Evolutionary conservation across 2,329 filamentous ascomycete species (phyloP), one percentile per base, ranked within the genome.

Genomic region (Thyridium curvatum): DNA sequence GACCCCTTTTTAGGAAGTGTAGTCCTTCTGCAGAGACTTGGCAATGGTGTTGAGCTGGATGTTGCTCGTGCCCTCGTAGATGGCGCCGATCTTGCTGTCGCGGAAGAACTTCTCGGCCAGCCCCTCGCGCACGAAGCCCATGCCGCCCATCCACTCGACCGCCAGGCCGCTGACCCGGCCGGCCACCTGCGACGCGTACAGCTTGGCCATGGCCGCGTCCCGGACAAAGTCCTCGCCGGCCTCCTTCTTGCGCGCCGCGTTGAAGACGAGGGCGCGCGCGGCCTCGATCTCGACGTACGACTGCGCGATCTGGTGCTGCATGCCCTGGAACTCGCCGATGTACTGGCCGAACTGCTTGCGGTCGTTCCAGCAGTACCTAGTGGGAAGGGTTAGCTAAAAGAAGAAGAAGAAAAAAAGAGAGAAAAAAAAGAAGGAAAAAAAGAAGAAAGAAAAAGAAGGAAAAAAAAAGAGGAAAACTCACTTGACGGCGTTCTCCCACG

Each of bases 141-240:
- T 97, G 45, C 93, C 93, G 35, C 93, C 93, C 91, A 97, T 97
- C 93, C 93, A 98, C 68, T 98, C 93, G 18, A 98, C 80, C 0
- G 91, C 93, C 35, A 85, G 75, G 7, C 90, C 82, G 40, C 84
- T 85, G 15, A 98, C 91, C 39, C 79, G 81, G 15, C 86, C 86
- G 0, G 93, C 93, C 26, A 98, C 88, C 66, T 98, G 93, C 4
- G 86, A 93, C 3, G 93, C 81, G 60, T 86, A 95, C 40, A 98
- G 74, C 73, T 98, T 98, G 39, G 93, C 93, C 93, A 98, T 98
- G 52, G 93, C 93, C 9, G 93, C 93, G 56, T 98, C 93, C 60
- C 77, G 79, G 53, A 97, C 90, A 57, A 98, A 98, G 60, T 95
- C 82, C 66, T 95, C 82, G 34, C 93, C 93, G 1, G 89, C 87